Evolutionary conservation across 345 rosid genomes (phyloP), one percentile per base, ranked within the genome.

Genomic region (Eucalyptus sideroxylon): DNA sequence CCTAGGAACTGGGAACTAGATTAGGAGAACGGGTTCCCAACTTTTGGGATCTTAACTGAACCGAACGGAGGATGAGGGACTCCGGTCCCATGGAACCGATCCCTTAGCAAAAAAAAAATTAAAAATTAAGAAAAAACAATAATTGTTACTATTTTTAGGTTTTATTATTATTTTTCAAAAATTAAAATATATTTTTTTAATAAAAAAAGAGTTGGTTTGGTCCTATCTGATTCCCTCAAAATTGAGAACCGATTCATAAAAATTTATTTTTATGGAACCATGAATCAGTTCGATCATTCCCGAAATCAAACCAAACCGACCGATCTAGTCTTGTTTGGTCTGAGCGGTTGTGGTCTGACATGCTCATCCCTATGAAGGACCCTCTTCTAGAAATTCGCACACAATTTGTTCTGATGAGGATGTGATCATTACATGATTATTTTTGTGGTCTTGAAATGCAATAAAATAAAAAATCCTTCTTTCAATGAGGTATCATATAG

Each of bases 1-100:
- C 2, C 5, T 53, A 19, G 10, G 56, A 53, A 53, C 2, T 0
- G 5, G 2, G 24, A 53, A 53, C 4, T 0, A 0, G 9, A 51
- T 0, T 0, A 1, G 4, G 23, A 53, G 9, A 0, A 17, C 0
- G 10, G 10, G 24, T 53, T 53, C 24, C 56, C 1, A 53, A 53
- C 0, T 53, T 51, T 53, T 53, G n/a, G n/a, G n/a, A n/a, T n/a
- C n/a, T n/a, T n/a, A n/a, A n/a, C n/a, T n/a, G n/a, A n/a, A n/a
- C n/a, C n/a, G n/a, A n/a, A n/a, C n/a, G n/a, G n/a, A n/a, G 40
- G 40, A 37, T 37, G 40, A 37, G 40, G 40, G 40, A 37, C 40
- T 4, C 37, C 37, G 37, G 7, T 50, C 55, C 53, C 55, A 50
- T 6, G 21, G 55, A 50, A 50, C 21, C 2, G 2, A 16, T 50